Base-by-base conservation (phyloP, 106 monocot species). In the Posidonia australis region DNA sequence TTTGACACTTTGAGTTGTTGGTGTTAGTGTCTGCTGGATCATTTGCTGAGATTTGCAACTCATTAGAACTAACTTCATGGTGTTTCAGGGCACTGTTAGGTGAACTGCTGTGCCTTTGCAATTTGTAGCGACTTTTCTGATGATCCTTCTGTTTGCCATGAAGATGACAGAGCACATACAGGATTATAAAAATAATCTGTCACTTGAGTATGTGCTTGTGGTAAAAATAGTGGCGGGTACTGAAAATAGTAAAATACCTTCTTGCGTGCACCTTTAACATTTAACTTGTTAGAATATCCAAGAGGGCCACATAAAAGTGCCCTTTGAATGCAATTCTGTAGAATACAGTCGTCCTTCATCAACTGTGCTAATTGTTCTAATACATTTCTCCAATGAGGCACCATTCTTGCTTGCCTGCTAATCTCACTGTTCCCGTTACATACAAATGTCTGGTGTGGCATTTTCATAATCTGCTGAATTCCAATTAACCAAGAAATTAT, bases 1-100 rank as follows among this genome's bases (percentile, higher is more conserved):
- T 76, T 30, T 76, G 62, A 64, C 87, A 92, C 62, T 75, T 80
- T 26, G 43, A 32, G 21, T 70, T 85, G 67, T 74, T 77, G 26
- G 53, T 45, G 66, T 60, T 16, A 46, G 47, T 19, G 64, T 65
- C 74, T 20, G 22, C 42, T 55, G 36, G 48, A 60, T 21, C 54
- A 44, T 26, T 47, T 20, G 13, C 44, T 19, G 21, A 44, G 11
- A 24, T 63, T n/a, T 58, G 25, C 9, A 46, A 20, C 29, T 45
- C 57, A 46, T 44, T 42, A 23, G 43, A 57, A 55, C 5, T 58
- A n/a, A 54, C 24, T 43, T 73, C 61, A 29, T 62, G 44, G 32
- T 16, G 19, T 20, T 62, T 60, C 66, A 52, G 18, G 42, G 23
- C 44, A 51, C 12, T 32, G 0, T 59, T 31, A 9, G 55, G 24